phyloP scores from a whole-genome alignment of 495 filamentous ascomycete genomes.

The Penicillium pancosmium region DNA sequence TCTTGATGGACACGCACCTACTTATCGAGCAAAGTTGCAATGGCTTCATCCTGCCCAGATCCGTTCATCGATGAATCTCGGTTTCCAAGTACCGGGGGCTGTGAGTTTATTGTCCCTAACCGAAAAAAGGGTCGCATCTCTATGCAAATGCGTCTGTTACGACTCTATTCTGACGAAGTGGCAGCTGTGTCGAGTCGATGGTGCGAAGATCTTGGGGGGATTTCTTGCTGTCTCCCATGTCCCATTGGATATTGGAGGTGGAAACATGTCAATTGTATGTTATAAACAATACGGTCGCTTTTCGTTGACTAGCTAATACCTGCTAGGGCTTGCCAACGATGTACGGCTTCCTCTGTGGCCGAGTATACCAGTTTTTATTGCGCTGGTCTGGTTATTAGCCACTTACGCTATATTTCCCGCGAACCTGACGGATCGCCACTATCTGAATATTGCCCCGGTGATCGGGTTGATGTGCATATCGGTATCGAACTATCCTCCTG shows the following conservation, averaged over 20 bases:
- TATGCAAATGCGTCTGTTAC: not conserved
- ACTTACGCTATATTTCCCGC: not conserved
- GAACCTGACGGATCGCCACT: not conserved
- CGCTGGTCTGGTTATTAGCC: not conserved
- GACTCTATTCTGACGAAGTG: not conserved
- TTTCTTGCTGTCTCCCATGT: not conserved
- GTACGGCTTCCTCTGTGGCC: not conserved
- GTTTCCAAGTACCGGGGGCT: not conserved
- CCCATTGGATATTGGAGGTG: not conserved
- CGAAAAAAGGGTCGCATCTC: not conserved
- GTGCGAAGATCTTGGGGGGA: not conserved
- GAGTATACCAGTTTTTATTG: not conserved
- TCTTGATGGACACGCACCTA: not conserved
- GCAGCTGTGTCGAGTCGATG: slow-evolving; percentile 1
- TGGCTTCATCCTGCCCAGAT: not conserved
- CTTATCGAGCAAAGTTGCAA: not conserved
- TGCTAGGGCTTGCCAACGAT: not conserved
- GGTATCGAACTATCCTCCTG: not conserved
- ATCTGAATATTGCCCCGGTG: not conserved
- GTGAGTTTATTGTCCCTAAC: not conserved
- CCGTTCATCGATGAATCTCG: not conserved
- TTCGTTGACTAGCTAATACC: not conserved
- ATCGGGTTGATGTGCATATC: not conserved
- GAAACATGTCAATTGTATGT: slow-evolving; percentile 3
- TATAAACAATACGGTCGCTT: not conserved